Conservation (phyloP, 2,329 filamentous ascomycete genomes). For the Colletotrichum eremochloae region DNA sequence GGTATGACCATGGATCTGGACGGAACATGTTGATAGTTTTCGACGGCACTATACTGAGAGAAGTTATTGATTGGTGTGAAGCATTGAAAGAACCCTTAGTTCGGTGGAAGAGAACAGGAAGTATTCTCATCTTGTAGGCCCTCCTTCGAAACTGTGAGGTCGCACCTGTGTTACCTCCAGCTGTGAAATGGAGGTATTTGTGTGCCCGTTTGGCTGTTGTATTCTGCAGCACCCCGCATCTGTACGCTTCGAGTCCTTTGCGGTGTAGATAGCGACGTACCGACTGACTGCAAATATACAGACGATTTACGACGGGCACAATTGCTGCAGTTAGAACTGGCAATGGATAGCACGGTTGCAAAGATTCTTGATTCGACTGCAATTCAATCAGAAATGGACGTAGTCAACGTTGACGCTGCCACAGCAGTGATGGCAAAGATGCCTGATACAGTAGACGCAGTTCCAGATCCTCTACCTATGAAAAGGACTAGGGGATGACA, state of each 20-base stretch:
- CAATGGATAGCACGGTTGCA: not conserved
- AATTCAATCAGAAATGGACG: too few species aligned
- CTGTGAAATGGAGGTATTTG: not conserved
- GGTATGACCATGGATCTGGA: slow-evolving; percentile 10
- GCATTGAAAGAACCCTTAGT: not conserved
- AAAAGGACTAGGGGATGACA: not conserved
- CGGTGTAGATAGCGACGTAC: not conserved
- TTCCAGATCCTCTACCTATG: too few species aligned
- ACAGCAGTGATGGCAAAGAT: not conserved
- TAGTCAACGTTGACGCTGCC: not conserved
- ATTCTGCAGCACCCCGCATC: not conserved
- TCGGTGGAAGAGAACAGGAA: not conserved
- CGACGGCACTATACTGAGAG: accelerated
- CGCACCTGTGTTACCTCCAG: not conserved
- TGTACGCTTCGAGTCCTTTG: not conserved
- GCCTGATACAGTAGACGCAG: too few species aligned
- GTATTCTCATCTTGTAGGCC: not conserved
- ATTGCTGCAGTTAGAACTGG: too few species aligned
- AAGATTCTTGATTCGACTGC: too few species aligned
- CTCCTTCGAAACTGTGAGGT: not conserved
- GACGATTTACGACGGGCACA: not conserved
- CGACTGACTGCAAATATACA: not conserved
- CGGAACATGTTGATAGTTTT: slow-evolving; percentile 22
- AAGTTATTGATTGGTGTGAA: not conserved
- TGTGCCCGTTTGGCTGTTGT: not conserved